These are phyloP conservation scores for Darksidea phi DNA, from an alignment of 495 filamentous ascomycete species.

Conservation along the genomic window DNA sequence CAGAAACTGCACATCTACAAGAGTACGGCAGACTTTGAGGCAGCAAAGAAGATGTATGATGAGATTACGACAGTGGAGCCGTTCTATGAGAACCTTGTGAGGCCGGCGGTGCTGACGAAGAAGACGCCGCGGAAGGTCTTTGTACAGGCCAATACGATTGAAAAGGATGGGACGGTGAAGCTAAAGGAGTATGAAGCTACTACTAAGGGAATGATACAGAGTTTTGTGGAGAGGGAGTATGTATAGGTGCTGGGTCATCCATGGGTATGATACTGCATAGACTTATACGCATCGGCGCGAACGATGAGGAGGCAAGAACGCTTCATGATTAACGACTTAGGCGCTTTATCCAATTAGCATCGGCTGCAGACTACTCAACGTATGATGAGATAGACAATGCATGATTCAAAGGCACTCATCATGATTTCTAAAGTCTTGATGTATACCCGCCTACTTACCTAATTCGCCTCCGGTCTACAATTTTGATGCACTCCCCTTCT, in stretches of 20 bases:
- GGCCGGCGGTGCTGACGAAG: conserved; percentile 75
- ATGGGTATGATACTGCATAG: no score
- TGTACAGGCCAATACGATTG: conserved; percentile 85
- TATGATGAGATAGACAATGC: no score
- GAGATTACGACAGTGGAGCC: conserved; percentile 78
- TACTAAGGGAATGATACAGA: conserved; percentile 82
- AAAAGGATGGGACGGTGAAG: conserved; percentile 70
- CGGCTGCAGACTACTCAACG: no score
- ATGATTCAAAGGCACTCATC: no score
- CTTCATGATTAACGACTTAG: no score
- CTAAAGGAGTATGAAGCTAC: conserved; percentile 89
- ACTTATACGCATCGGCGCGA: no score
- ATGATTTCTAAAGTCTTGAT: no score
- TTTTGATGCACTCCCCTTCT: no score
- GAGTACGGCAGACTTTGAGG: conserved; percentile 78
- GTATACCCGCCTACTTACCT: no score
- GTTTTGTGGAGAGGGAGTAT: conserved; percentile 76
- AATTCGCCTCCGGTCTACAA: no score
- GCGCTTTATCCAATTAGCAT: no score
- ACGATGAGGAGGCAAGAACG: no score
- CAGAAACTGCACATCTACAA: conserved; percentile 93
- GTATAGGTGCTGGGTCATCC: conserved; percentile 33
- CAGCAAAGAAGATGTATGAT: conserved; percentile 72
- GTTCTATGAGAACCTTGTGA: conserved; percentile 74
- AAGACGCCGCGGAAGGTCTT: conserved; percentile 95